Base-by-base conservation (phyloP, 2,329 filamentous ascomycete genomes). In the Sporothrix humicola region DNA sequence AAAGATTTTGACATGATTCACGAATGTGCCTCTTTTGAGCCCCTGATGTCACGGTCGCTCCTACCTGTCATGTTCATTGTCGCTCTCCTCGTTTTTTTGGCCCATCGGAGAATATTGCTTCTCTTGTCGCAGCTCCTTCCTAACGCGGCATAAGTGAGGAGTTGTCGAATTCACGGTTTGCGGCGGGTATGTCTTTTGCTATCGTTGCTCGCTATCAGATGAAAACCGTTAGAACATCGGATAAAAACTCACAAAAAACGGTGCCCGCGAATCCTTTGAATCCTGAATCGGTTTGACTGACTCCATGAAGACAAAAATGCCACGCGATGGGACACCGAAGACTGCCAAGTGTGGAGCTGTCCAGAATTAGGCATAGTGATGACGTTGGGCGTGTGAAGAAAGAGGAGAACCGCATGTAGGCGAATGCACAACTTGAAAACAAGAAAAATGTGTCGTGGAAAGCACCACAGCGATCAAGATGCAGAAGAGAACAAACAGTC, bases 131-230 rank as follows among this genome's bases (percentile, higher is more conserved):
- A 23, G 56, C 56, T 59, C 59, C 42, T 63, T 63, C 42, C 59
- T 23, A 46, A 23, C 7, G 44, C 23, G 37, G 59, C 1, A 46
- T 20, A 46, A 12, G 59, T 46, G 59, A 46, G 59, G 37, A 46
- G 31, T 63, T 37, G 26, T 59, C 26, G 23, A 4, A 23, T 37
- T 23, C 56, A 23, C 37, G 59, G 59, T 44, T 46, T 46, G 31
- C 37, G n/a, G 17, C 17, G 59, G 37, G 1, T 44, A 44, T 46
- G 37, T 9, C 37, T 2, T 63, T 63, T 17, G 37, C 59, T 63
- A 63, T 63, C 59, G 37, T 44, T 17, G 15, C 59, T 63, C 42
- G 59, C 59, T 63, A 46, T 63, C 37, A 63, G 59, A 63, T 63
- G 26, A 15, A 37, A 59, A 15, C 23, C 6, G 59, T 63, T 23